A percentile compares a stretch with the other conserved stretches of the same genome.
These are phyloP conservation scores for Fusarium udum DNA, from an alignment of 2,329 filamentous ascomycete genomes.

Conservation along the genomic window DNA sequence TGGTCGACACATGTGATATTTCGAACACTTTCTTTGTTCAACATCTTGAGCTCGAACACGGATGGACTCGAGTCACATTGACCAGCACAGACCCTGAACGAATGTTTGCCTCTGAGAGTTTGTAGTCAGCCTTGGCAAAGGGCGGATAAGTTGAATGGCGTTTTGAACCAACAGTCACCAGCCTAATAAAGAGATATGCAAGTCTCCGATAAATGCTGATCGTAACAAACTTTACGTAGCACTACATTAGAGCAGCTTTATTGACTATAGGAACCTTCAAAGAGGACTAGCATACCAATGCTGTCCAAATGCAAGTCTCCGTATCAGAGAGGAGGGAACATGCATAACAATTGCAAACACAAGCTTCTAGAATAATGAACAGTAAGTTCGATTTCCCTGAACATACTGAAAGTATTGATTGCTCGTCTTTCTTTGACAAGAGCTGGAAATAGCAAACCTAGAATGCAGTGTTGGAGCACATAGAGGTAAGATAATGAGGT, in stretches of 20 bases:
- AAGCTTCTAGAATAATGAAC: background rate
- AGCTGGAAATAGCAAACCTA: background rate
- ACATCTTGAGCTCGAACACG: background rate
- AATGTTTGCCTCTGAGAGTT: background rate
- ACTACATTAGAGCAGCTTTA: background rate
- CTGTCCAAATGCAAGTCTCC: background rate
- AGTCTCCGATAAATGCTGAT: background rate
- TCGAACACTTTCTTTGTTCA: background rate
- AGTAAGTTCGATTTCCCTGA: accelerated
- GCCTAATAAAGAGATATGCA: background rate
- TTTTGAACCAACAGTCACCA: background rate
- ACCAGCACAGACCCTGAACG: background rate
- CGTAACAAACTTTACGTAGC: too few species aligned
- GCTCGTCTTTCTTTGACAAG: background rate
- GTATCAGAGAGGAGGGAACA: background rate
- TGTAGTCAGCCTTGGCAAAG: background rate
- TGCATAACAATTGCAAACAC: background rate
- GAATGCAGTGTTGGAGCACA: background rate
- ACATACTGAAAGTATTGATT: background rate
- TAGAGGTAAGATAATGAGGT: background rate
- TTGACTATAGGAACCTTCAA: background rate
- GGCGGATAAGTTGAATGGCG: background rate
- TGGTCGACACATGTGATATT: background rate
- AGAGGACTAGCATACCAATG: background rate
- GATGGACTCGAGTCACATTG: background rate